phyloP scores from a whole-genome alignment of 1,139 yeast species.

The Protomyces arabidopsidicola region DNA sequence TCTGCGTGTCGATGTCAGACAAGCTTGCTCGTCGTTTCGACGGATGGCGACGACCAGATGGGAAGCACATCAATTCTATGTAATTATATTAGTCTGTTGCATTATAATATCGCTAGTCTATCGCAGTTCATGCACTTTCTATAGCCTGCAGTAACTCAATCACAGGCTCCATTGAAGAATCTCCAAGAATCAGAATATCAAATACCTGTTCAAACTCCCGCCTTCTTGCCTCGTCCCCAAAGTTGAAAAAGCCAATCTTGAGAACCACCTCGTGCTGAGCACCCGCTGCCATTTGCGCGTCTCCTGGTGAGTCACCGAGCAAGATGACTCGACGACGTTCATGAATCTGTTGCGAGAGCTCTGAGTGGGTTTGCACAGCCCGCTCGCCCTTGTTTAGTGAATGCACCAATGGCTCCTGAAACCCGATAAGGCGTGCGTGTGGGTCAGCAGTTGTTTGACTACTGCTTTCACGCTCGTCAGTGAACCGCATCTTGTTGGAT shows the following conservation, averaged over 20 bases:
- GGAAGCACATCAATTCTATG: no score
- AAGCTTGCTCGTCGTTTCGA: no score
- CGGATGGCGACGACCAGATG: no score
- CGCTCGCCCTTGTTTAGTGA: slow-evolving; percentile 26
- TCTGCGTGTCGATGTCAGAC: no score
- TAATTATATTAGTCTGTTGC: no score
- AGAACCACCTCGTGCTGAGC: slow-evolving; percentile 4
- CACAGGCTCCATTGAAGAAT: not conserved
- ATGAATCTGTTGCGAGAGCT: not conserved
- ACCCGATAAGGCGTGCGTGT: slow-evolving; percentile 6
- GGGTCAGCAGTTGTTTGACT: not conserved
- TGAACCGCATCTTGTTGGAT: slow-evolving; percentile 18
- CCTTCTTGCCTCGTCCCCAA: slow-evolving; percentile 11
- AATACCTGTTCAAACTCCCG: slow-evolving; percentile 7
- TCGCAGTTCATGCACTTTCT: no score
- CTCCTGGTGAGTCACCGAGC: slow-evolving; percentile 23
- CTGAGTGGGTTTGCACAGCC: slow-evolving; percentile 2
- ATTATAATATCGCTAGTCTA: no score
- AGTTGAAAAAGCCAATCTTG: slow-evolving; percentile 19
- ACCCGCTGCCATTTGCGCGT: slow-evolving; percentile 22
- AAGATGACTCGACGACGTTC: slow-evolving; percentile 11
- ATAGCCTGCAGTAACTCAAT: not conserved
- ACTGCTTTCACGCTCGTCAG: not conserved
- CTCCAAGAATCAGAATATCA: slow-evolving; percentile 3
- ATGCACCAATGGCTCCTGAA: slow-evolving; percentile 20